These are phyloP conservation scores for Gossypium schwendimanii DNA, from an alignment of 441 rosid genomes.

Conservation along the genomic window DNA sequence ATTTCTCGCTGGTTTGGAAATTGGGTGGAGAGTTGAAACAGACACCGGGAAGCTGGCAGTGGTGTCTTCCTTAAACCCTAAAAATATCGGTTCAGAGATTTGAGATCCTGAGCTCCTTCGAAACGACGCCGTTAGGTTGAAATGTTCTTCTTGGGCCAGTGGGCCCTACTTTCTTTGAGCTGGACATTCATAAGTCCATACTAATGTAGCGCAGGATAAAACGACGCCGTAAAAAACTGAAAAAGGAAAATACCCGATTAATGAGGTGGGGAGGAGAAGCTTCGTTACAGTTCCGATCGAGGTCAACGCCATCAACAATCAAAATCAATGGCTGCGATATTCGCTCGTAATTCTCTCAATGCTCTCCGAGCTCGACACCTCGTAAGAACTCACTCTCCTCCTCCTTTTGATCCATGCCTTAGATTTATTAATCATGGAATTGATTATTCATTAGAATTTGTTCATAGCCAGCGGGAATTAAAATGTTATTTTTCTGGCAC, in stretches of 20 bases:
- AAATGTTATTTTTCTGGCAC: neutral
- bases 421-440: neutral
- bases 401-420: neutral
- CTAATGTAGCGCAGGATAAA: neutral
- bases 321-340: constrained; percentile 54
- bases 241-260: neutral
- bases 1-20: constrained; percentile 21
- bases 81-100: too few species aligned
- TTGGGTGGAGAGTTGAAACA: neutral
- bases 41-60: too few species aligned
- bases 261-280: neutral
- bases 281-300: constrained; percentile 1
- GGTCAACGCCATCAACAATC: neutral
- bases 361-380: constrained; percentile 69
- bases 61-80: constrained; percentile 32
- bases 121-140: neutral
- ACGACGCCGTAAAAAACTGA: neutral
- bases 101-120: too few species aligned
- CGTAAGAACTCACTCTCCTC: constrained; percentile 34
- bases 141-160: neutral
- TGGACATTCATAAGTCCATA: neutral
- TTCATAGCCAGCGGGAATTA: neutral
- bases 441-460: neutral
- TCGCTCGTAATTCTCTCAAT: constrained; percentile 79
- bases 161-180: neutral